A percentile compares a stretch with the other conserved stretches of the same genome.
phyloP scores from a whole-genome alignment of 768 basidiomycete species.

The Leccinum subtestaceum region DNA sequence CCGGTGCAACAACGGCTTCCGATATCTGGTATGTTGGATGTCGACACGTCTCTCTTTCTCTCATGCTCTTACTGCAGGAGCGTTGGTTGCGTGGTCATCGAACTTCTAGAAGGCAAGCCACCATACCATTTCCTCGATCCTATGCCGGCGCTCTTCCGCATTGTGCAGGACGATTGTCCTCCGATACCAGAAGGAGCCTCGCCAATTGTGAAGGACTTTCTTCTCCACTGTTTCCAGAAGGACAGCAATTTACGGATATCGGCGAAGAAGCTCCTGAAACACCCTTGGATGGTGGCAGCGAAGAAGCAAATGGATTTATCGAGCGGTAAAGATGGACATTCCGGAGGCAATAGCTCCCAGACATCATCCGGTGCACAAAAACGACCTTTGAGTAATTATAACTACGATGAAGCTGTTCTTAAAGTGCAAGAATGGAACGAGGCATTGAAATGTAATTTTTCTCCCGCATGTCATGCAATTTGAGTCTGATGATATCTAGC shows the following conservation, averaged over 20 bases:
- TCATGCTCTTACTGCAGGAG: constrained; percentile 43
- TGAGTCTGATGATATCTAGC: constrained; percentile 40
- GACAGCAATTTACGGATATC: constrained; percentile 92
- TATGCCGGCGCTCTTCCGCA: constrained; percentile 97
- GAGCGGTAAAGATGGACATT: constrained; percentile 27
- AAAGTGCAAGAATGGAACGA: constrained; percentile 99
- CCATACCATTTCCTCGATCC: constrained; percentile 96
- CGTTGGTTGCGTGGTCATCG: constrained; percentile 97
- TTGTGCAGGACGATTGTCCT: constrained; percentile 97
- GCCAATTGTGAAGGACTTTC: constrained; percentile 93
- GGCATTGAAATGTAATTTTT: constrained; percentile 74
- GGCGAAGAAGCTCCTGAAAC: constrained; percentile 86
- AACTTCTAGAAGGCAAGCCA: constrained; percentile 84
- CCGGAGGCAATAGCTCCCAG: constrained; percentile 35
- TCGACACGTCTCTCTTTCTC: not conserved
- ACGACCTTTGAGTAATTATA: constrained; percentile 72
- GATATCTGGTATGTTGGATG: constrained; percentile 81
- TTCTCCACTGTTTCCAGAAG: constrained; percentile 98
- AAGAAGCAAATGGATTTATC: constrained; percentile 62
- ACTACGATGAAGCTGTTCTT: constrained; percentile 90
- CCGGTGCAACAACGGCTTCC: constrained; percentile 93
- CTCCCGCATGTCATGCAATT: constrained; percentile 15
- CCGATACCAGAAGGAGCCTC: constrained; percentile 95
- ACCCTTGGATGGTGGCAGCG: constrained; percentile 94
- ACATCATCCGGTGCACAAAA: constrained; percentile 34